phyloP scores from a whole-genome alignment of 192 early-diverging fungal genomes.

The Coemansia sp. region DNA sequence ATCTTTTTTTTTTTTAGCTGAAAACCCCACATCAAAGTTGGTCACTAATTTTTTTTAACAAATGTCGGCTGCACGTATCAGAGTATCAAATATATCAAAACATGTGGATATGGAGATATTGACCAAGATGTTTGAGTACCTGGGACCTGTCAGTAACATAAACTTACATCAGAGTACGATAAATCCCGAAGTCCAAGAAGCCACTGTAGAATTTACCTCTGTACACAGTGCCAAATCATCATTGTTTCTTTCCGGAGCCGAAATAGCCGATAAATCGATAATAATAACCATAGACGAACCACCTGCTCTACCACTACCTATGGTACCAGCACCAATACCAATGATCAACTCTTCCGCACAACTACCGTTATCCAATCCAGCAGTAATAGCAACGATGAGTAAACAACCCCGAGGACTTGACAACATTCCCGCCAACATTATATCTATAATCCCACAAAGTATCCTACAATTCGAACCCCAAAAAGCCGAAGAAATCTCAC shows the following conservation, averaged over 20 bases:
- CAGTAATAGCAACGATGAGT: constrained; percentile 50
- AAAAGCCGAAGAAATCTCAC: constrained; percentile 73
- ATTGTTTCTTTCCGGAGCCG: constrained; percentile 64
- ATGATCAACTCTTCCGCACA: constrained; percentile 1
- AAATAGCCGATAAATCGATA: constrained; percentile 66
- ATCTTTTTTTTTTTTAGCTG: no score
- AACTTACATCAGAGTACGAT: constrained; percentile 13
- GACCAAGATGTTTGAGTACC: constrained; percentile 57
- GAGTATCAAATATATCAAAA: constrained; percentile 67
- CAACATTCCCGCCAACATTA: constrained; percentile 39
- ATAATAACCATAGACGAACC: constrained; percentile 47
- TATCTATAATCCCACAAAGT: constrained; percentile 53
- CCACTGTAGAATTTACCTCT: constrained; percentile 60
- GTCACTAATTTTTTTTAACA: background rate
- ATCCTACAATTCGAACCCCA: constrained; percentile 62
- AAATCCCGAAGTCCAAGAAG: constrained; percentile 62
- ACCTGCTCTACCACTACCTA: background rate
- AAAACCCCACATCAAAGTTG: no score
- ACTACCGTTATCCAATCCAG: constrained; percentile 43
- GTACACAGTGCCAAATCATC: constrained; percentile 54
- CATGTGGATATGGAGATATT: constrained; percentile 61
- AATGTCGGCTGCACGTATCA: constrained; percentile 8
- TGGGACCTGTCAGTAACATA: constrained; percentile 57
- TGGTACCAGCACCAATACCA: background rate
- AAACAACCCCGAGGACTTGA: constrained; percentile 17